Conservation (phyloP, 2,329 filamentous ascomycete species). For the Alternaria infectoria region DNA sequence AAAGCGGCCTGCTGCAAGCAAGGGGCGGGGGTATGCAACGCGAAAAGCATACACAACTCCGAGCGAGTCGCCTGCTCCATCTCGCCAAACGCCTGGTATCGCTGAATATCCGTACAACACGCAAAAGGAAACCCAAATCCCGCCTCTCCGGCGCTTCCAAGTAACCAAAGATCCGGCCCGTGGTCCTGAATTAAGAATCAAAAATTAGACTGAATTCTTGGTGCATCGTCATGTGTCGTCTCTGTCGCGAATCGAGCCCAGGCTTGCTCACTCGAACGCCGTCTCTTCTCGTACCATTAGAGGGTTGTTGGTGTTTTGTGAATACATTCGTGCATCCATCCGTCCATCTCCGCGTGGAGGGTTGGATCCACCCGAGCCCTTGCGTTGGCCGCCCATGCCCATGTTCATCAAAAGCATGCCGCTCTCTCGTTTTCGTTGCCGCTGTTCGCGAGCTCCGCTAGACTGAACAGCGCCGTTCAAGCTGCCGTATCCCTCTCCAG, state of each 20-base stretch:
- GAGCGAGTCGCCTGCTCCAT: not conserved
- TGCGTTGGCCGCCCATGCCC: conserved; percentile 42
- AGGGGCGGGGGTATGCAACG: conserved; percentile 27
- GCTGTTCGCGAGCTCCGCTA: conserved; percentile 37
- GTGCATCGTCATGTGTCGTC: conserved; percentile 11
- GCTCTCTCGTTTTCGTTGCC: conserved; percentile 45
- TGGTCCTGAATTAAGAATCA: conserved; percentile 36
- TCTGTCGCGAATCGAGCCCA: not conserved
- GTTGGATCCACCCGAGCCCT: conserved; percentile 43
- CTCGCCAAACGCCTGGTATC: conserved; percentile 1
- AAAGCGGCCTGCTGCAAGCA: conserved; percentile 20
- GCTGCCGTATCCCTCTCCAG: conserved; percentile 42
- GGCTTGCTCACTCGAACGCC: conserved; percentile 35
- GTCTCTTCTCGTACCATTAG: conserved; percentile 39
- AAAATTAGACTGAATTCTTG: conserved; percentile 34
- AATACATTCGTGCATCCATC: conserved; percentile 25
- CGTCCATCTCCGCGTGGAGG: conserved; percentile 20
- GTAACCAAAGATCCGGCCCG: conserved; percentile 34
- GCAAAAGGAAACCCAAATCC: conserved; percentile 2
- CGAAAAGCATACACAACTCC: conserved; percentile 2
- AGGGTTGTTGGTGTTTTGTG: conserved; percentile 16
- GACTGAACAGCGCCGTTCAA: conserved; percentile 40
- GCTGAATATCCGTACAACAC: conserved; percentile 9
- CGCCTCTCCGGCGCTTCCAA: not conserved
- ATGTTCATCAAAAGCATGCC: conserved; percentile 50